phyloP scores from a whole-genome alignment of 2,329 filamentous ascomycete genomes.

The Aspergillus uvarum region DNA sequence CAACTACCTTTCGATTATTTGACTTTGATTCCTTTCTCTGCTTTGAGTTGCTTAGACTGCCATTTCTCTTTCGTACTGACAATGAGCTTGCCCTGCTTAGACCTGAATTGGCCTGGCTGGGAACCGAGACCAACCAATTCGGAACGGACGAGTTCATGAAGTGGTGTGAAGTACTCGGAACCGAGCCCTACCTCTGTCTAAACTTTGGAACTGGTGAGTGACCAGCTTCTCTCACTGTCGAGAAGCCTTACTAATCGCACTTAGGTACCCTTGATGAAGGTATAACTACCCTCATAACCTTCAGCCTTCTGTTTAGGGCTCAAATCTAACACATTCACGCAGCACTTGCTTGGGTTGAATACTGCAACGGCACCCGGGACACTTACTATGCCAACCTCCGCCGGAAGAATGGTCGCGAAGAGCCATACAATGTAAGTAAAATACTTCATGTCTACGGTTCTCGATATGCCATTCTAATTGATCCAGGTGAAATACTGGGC shows the following conservation, averaged over 20 bases:
- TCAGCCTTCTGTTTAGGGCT: background rate
- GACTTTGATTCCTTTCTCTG: no score
- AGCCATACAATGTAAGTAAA: conserved; percentile 66
- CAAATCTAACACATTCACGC: background rate
- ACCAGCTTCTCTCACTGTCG: conserved; percentile 20
- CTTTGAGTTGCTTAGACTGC: background rate
- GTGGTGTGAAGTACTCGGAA: conserved; percentile 71
- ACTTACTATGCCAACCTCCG: conserved; percentile 81
- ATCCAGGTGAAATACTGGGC: conserved; percentile 74
- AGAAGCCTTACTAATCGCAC: conserved; percentile 4
- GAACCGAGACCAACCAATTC: conserved; percentile 73
- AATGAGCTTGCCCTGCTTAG: conserved; percentile 34
- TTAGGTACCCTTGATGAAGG: conserved; percentile 52
- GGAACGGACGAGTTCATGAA: conserved; percentile 85
- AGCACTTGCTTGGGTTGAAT: conserved; percentile 77
- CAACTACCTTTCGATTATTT: background rate
- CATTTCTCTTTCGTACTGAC: background rate
- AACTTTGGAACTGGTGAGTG: conserved; percentile 74
- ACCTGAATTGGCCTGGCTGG: conserved; percentile 77
- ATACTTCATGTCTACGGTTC: background rate
- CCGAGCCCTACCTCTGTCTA: conserved; percentile 75
- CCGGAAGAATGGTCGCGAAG: conserved; percentile 69
- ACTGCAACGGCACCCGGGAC: conserved; percentile 76
- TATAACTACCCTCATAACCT: conserved; percentile 19
- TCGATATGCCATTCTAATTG: conserved; percentile 8